These are phyloP conservation scores for Amylocarpus encephaloides DNA, from an alignment of 2,329 filamentous ascomycete species.

Conservation along the genomic window DNA sequence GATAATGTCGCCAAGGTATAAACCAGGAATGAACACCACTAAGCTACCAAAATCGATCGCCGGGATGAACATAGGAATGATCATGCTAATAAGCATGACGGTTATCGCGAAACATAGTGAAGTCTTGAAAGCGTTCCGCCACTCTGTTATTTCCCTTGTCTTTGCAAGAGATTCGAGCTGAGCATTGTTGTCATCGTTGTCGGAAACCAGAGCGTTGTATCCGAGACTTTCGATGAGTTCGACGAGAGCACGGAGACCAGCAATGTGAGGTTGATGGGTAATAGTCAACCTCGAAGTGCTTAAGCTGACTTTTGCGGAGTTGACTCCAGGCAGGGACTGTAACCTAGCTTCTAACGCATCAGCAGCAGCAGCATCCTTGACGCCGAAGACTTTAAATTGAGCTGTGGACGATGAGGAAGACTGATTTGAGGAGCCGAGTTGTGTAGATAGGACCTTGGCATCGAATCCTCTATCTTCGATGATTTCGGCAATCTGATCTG, in stretches of 20 bases:
- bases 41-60: slow-evolving; percentile 70
- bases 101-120: slow-evolving; percentile 80
- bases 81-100: slow-evolving; percentile 88
- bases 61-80: slow-evolving; percentile 80
- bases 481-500: slow-evolving; percentile 70
- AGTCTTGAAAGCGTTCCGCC: slow-evolving; percentile 72
- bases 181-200: slow-evolving; percentile 92
- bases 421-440: slow-evolving; percentile 50
- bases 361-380: slow-evolving; percentile 65
- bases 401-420: slow-evolving; percentile 53
- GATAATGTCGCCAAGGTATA: slow-evolving; percentile 83
- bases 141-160: slow-evolving; percentile 92
- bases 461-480: slow-evolving; percentile 91
- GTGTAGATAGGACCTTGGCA: slow-evolving; percentile 72
- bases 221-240: slow-evolving; percentile 75
- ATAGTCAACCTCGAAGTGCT: slow-evolving; percentile 69
- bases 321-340: slow-evolving; percentile 60
- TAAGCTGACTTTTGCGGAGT: slow-evolving; percentile 66
- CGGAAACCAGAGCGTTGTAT: slow-evolving; percentile 82
- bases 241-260: slow-evolving; percentile 77
- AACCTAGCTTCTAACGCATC: slow-evolving; percentile 65
- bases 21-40: slow-evolving; percentile 58
- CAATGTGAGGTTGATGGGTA: slow-evolving; percentile 61
- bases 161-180: slow-evolving; percentile 94
- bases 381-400: slow-evolving; percentile 79